Conservation (phyloP, 2,329 filamentous ascomycete genomes). For the Monosporascus sp. region DNA sequence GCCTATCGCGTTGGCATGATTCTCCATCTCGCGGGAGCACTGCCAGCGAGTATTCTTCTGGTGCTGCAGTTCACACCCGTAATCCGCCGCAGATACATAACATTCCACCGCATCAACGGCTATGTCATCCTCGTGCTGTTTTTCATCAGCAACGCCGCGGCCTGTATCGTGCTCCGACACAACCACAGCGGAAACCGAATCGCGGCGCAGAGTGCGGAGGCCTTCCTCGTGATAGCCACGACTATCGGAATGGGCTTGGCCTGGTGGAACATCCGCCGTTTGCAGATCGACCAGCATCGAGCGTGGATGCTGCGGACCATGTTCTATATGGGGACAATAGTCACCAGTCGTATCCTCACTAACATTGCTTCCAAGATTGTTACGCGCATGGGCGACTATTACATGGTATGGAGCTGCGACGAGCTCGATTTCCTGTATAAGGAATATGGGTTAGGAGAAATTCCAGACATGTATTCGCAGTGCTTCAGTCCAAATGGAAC, state of each 20-base stretch:
- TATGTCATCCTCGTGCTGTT: conserved; percentile 48
- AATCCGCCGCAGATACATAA: conserved; percentile 22
- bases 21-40: conserved; percentile 34
- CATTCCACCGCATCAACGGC: conserved; percentile 30
- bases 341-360: conserved; percentile 46
- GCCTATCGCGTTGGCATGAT: conserved; percentile 30
- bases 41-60: conserved; percentile 35
- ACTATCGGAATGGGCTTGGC: conserved; percentile 38
- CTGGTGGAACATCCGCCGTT: conserved; percentile 49
- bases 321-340: conserved; percentile 40
- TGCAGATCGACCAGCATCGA: conserved; percentile 59
- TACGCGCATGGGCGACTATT: conserved; percentile 21
- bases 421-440: too few relatives aligned
- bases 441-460: too few relatives aligned
- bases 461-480: too few relatives aligned
- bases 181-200: conserved; percentile 47
- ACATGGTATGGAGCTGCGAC: conserved; percentile 3
- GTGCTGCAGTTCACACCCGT: conserved; percentile 40
- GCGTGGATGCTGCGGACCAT: conserved; percentile 55
- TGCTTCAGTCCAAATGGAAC: too few relatives aligned
- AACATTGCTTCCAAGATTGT: conserved; percentile 23
- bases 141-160: conserved; percentile 39
- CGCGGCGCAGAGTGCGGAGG: conserved; percentile 40
- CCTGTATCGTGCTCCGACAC: conserved; percentile 45
- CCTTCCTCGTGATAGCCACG: conserved; percentile 39